Evolutionary conservation across 805 yeast species (phyloP).

Genomic region (Wickerhamiella azyma): DNA sequence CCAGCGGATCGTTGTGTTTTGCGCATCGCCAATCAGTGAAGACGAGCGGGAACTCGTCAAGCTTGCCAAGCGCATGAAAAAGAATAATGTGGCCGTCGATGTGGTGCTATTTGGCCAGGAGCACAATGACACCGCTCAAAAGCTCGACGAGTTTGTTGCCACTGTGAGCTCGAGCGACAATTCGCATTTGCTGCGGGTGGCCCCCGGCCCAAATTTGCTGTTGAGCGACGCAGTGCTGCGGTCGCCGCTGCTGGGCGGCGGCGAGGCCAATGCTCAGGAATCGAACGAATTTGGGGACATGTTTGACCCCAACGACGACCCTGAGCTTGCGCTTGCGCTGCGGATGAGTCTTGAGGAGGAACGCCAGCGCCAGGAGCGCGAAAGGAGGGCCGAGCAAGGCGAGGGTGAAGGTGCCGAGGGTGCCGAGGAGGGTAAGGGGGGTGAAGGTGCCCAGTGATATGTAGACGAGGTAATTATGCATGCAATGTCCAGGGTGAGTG

Average conservation of each 20-base stretch:
- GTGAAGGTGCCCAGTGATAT: too few species aligned
- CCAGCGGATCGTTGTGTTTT: conserved; percentile 80
- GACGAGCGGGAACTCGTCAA: conserved; percentile 58
- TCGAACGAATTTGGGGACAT: conserved; percentile 35
- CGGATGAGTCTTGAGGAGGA: conserved; percentile 92
- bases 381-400: conserved; percentile 10
- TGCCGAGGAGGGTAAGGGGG: too few species aligned
- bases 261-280: conserved; percentile 35
- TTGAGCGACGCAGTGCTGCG: conserved; percentile 69
- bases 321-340: conserved; percentile 91
- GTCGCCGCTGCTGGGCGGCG: conserved; percentile 53
- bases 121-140: conserved; percentile 47
- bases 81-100: conserved; percentile 82
- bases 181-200: conserved; percentile 63
- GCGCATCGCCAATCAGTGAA: conserved; percentile 72
- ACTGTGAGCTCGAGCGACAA: conserved; percentile 43
- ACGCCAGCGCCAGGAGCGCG: conserved; percentile 74
- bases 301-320: conserved; percentile 79
- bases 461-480: too few species aligned
- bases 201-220: conserved; percentile 68
- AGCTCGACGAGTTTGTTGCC: conserved; percentile 65
- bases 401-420: too few species aligned
- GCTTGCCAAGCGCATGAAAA: conserved; percentile 84
- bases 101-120: conserved; percentile 88
- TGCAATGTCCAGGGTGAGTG: too few species aligned